phyloP scores from a whole-genome alignment of 2,329 filamentous ascomycete species.

The Penicillium corylophilum region DNA sequence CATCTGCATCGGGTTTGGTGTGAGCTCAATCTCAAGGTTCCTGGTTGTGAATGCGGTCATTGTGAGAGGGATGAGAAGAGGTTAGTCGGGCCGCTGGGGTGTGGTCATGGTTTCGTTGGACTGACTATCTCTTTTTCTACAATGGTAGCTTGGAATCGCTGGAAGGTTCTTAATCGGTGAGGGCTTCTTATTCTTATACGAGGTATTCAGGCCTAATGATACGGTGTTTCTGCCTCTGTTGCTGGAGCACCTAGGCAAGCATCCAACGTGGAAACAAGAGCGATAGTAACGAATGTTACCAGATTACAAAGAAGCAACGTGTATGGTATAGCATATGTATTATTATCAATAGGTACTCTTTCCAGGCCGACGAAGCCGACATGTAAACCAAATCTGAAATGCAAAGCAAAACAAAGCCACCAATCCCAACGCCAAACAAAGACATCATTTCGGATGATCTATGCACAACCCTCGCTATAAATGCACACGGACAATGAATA shows the following conservation, averaged over 20 bases:
- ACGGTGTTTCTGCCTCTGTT: too few species aligned
- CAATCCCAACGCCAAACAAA: conserved; percentile 18
- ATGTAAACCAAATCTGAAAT: not conserved
- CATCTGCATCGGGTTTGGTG: not conserved
- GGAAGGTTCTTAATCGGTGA: not conserved
- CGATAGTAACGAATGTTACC: not conserved
- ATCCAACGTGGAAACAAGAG: too few species aligned
- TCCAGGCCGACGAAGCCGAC: not conserved
- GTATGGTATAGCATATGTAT: not conserved
- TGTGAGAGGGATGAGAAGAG: not conserved
- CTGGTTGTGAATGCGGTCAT: not conserved
- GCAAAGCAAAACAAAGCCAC: not conserved
- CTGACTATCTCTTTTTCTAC: not conserved
- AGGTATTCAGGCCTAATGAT: too few species aligned
- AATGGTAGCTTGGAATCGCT: not conserved
- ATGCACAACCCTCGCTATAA: conserved; percentile 21
- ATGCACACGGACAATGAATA: conserved; percentile 8
- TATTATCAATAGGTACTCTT: not conserved
- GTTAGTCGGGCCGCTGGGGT: not conserved
- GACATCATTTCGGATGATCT: conserved; percentile 12
- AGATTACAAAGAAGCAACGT: not conserved
- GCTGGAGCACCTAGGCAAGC: too few species aligned
- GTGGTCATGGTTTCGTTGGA: not conserved
- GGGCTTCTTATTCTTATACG: too few species aligned
- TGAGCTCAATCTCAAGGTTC: not conserved